phyloP scores from a whole-genome alignment of 78 protist species.

The Trichosphaerium sp. region DNA sequence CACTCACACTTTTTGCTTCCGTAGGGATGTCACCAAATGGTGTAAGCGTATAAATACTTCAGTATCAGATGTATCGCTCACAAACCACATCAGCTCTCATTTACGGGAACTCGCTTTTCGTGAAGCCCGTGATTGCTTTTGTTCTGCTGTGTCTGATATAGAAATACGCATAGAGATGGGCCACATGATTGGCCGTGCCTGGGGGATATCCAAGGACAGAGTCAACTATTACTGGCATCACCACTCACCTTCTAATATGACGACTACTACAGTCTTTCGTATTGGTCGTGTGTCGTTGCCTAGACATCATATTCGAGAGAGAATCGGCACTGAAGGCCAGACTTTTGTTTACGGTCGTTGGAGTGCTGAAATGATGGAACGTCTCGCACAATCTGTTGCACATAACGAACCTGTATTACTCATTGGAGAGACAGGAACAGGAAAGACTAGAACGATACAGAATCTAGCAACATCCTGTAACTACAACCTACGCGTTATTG shows the following conservation, averaged over 20 bases:
- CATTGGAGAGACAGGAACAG: slow-evolving; percentile 94
- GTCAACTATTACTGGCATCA: slow-evolving; percentile 15
- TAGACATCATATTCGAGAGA: not conserved
- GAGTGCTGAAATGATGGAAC: too few species aligned
- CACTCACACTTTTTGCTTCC: too few species aligned
- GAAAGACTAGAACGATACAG: slow-evolving; percentile 94
- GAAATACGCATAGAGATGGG: slow-evolving; percentile 3
- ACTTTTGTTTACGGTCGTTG: too few species aligned
- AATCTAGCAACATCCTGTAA: slow-evolving; percentile 71
- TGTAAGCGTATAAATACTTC: too few species aligned
- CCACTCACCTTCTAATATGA: slow-evolving; percentile 26
- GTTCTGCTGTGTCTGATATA: slow-evolving; percentile 13
- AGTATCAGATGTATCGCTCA: too few species aligned
- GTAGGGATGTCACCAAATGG: too few species aligned
- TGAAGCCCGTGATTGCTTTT: slow-evolving; percentile 65
- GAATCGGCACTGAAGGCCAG: too few species aligned
- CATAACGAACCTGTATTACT: slow-evolving; percentile 80
- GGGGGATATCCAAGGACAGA: slow-evolving; percentile 39
- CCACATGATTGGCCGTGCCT: slow-evolving; percentile 27
- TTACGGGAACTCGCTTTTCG: slow-evolving; percentile 35
- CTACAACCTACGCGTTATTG: slow-evolving; percentile 50
- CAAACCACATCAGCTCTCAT: slow-evolving; percentile 24
- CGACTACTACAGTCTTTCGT: not conserved
- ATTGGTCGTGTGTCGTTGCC: slow-evolving; percentile 43
- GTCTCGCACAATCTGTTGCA: slow-evolving; percentile 61